These are phyloP conservation scores for Aspergillus nidulans DNA, from an alignment of 495 filamentous ascomycete genomes.

Conservation along the genomic window DNA sequence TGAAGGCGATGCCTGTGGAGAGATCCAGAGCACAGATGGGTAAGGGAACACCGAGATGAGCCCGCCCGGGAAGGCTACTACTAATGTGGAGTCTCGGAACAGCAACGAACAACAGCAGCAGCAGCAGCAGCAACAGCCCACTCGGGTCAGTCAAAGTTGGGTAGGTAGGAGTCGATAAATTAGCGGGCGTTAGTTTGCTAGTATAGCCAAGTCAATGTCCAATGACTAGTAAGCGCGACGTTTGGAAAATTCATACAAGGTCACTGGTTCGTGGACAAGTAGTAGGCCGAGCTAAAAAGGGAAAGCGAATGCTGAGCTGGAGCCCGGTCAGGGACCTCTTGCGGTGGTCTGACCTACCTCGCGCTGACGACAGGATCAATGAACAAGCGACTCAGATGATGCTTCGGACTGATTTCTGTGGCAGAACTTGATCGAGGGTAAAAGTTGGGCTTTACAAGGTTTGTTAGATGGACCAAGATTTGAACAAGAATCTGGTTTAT, in stretches of 20 bases:
- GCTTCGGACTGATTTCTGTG: not conserved
- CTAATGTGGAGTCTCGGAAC: slow-evolving; percentile 25
- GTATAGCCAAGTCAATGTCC: slow-evolving; percentile 8
- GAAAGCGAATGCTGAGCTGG: slow-evolving; percentile 4
- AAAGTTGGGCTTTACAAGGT: not conserved
- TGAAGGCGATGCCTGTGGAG: slow-evolving; percentile 24
- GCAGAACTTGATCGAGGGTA: not conserved
- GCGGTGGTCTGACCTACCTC: slow-evolving; percentile 7
- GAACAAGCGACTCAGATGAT: not conserved
- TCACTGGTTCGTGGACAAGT: slow-evolving; percentile 11
- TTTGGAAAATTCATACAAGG: slow-evolving; percentile 9
- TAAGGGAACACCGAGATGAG: slow-evolving; percentile 26
- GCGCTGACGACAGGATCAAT: not conserved
- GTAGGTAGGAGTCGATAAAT: slow-evolving; percentile 7
- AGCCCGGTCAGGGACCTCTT: not conserved
- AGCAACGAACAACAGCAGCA: slow-evolving; percentile 9
- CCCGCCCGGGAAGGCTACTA: slow-evolving; percentile 18
- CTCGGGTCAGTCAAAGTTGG: not conserved
- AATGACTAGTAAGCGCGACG: not conserved
- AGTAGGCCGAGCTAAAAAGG: slow-evolving; percentile 7
- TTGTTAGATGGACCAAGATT: slow-evolving; percentile 6
- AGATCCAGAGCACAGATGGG: slow-evolving; percentile 20
- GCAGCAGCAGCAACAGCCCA: not conserved
- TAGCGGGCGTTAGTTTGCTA: slow-evolving; percentile 4
- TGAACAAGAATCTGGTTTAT: slow-evolving; percentile 7